Base-by-base conservation (phyloP, 2,329 filamentous ascomycete genomes). In the Neocucurbitaria cava region DNA sequence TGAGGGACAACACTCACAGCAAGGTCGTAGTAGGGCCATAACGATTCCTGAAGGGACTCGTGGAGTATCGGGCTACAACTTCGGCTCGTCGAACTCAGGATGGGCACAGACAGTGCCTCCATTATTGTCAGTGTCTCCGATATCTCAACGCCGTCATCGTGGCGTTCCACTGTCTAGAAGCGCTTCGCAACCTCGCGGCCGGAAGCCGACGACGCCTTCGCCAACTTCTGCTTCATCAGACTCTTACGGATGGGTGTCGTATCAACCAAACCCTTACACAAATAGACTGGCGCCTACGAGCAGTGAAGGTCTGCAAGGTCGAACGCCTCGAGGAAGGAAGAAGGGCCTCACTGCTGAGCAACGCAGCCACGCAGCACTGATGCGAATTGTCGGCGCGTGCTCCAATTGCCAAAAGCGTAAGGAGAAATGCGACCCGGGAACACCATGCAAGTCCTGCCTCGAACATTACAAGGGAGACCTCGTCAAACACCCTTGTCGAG, bases 391-490 rank as follows among this genome's bases (percentile, higher is more conserved):
- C 21, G 65, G 66, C 6, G 70, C 72, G 5, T 77, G 74, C 50
- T 67, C 65, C 1, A 76, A 73, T 23, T 77, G 74, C 49, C 69
- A 70, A 58, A 63, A 65, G 56, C 60, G 74, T 20, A 74, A 76
- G 48, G 72, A 71, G 57, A 71, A 68, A 46, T 78, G 76, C 45
- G 76, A 78, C 44, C 64, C 69, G n/a, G 75, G 75, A 0, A 74
- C 69, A 31, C 76, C 76, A 10, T 78, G 76, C 64, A 71, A 66
- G 33, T 65, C 73, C 1, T 78, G 76, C 42, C 57, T 77, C 21
- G 69, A 75, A 20, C 68, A 76, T 49, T 77, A 68, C 64, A 75
- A 73, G 49, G 63, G 66, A 20, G 70, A 76, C 38, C 58, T 77
- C 24, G 51, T 76, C 39, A 69, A 73, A 5, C 59, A 69, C 30